Base-by-base conservation (phyloP, 192 early-diverging fungal species). In the Pecoramyces ruminantium region DNA sequence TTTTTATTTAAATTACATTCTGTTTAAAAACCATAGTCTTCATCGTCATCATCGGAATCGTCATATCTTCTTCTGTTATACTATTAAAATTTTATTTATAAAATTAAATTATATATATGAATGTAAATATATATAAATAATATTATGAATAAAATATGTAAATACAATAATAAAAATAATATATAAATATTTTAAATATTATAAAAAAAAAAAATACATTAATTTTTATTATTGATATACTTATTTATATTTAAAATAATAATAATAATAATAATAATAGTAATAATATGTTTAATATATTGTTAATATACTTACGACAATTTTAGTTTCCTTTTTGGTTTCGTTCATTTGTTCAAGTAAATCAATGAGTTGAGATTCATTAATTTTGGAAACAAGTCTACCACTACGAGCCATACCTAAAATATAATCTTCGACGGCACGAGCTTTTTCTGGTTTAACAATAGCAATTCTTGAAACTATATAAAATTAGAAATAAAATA, bases 241-340 rank as follows among this genome's bases (percentile, higher is more conserved):
- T 39, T 39, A 39, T 14, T 13, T 14, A 34, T 34, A 34, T 34
- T 34, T 34, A 34, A 34, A 34, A 34, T 6, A 79, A 79, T 13
- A 29, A 9, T 25, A 5, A n/a, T 79, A 30, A 79, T 78, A 30
- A 79, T 25, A 13, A 79, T 13, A 79, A 30, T 28, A 51, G n/a
- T n/a, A n/a, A n/a, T n/a, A n/a, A n/a, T n/a, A n/a, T n/a, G n/a
- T n/a, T n/a, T n/a, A n/a, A n/a, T n/a, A n/a, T n/a, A n/a, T n/a
- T n/a, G n/a, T n/a, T n/a, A n/a, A n/a, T n/a, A 29, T 38, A 80
- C 80, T 80, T 29, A 80, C 80, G 8, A 80, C 80, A 80, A 80
- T 80, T 17, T 80, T 80, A 6, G 80, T 80, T 80, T 80, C 80
- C 14, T 80, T 80, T 78, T 80, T 80, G 17, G 28, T 78, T 30